A percentile compares a stretch with the other conserved stretches of the same genome.
phyloP scores from a whole-genome alignment of 148 eudicot genomes.

The Euryodendron excelsum region DNA sequence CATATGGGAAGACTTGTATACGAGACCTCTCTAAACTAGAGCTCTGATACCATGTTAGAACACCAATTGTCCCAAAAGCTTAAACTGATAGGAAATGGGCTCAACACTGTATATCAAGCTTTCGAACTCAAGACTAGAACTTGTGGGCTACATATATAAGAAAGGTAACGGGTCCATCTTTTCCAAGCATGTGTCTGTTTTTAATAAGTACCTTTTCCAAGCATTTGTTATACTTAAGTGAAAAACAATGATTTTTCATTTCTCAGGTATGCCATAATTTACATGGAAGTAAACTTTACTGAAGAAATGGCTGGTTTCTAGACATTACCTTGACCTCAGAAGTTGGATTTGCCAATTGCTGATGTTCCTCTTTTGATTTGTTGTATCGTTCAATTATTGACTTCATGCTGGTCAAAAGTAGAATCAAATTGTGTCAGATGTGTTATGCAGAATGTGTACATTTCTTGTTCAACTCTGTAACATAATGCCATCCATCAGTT shows the following conservation, averaged over 20 bases:
- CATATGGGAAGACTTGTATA: too few species aligned
- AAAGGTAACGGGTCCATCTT: background rate
- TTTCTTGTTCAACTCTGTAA: background rate
- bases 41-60: too few species aligned
- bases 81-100: too few species aligned
- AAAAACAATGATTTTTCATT: background rate
- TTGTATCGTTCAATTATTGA: constrained; percentile 66
- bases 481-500: background rate
- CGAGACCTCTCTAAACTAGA: too few species aligned
- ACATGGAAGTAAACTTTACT: background rate
- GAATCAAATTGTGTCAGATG: constrained; percentile 12
- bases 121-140: too few species aligned
- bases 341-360: constrained; percentile 42
- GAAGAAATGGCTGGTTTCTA: background rate
- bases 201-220: too few species aligned
- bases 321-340: constrained; percentile 68
- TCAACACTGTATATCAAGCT: too few species aligned
- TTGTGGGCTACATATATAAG: background rate
- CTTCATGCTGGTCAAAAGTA: constrained; percentile 58
- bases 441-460: background rate
- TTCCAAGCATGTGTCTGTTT: background rate
- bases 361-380: constrained; percentile 64
- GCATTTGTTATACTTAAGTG: background rate
- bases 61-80: too few species aligned
- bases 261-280: background rate